A percentile compares a stretch with the other conserved stretches of the same genome.
Evolutionary conservation across 2,329 filamentous ascomycete genomes (phyloP).

Genomic region (Exophiala alcalophila): DNA sequence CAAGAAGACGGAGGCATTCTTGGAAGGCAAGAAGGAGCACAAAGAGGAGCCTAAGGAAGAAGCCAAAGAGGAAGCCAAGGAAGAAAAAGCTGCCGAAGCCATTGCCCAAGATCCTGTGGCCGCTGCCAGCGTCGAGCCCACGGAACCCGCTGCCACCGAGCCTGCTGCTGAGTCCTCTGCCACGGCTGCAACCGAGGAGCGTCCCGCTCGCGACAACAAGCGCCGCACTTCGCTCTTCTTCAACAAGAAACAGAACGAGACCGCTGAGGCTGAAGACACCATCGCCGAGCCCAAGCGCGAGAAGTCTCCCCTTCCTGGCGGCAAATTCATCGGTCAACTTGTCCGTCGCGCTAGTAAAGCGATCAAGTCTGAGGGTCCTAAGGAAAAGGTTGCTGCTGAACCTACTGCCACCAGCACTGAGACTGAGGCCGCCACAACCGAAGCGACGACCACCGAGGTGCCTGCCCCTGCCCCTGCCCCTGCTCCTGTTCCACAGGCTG

Average conservation of each 20-base stretch:
- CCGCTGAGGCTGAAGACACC: slow-evolving; percentile 43
- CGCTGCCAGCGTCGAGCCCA: slow-evolving; percentile 18
- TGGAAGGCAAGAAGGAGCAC: slow-evolving; percentile 29
- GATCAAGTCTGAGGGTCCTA: slow-evolving; percentile 39
- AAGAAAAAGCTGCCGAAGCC: slow-evolving; percentile 28
- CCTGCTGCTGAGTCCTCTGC: slow-evolving; percentile 29
- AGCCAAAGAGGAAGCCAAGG: slow-evolving; percentile 33
- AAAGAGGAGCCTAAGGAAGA: no score
- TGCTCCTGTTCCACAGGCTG: slow-evolving; percentile 30
- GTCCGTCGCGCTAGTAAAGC: slow-evolving; percentile 51
- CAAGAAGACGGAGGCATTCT: slow-evolving; percentile 36
- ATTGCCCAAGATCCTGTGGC: slow-evolving; percentile 27
- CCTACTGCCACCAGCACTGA: slow-evolving; percentile 25
- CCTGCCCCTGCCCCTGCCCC: slow-evolving; percentile 32
- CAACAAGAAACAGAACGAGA: slow-evolving; percentile 52
- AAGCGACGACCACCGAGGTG: slow-evolving; percentile 12
- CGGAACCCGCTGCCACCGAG: slow-evolving; percentile 24
- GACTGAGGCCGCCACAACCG: slow-evolving; percentile 25
- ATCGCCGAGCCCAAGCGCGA: slow-evolving; percentile 47
- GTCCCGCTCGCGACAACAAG: slow-evolving; percentile 42
- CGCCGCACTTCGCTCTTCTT: slow-evolving; percentile 56
- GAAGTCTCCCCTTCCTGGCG: slow-evolving; percentile 33
- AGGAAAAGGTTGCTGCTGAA: slow-evolving; percentile 36
- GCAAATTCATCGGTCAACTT: slow-evolving; percentile 44
- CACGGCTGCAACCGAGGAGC: slow-evolving; percentile 39